Base-by-base conservation (phyloP, 306 rosid species). In the Nissolia schottii region DNA sequence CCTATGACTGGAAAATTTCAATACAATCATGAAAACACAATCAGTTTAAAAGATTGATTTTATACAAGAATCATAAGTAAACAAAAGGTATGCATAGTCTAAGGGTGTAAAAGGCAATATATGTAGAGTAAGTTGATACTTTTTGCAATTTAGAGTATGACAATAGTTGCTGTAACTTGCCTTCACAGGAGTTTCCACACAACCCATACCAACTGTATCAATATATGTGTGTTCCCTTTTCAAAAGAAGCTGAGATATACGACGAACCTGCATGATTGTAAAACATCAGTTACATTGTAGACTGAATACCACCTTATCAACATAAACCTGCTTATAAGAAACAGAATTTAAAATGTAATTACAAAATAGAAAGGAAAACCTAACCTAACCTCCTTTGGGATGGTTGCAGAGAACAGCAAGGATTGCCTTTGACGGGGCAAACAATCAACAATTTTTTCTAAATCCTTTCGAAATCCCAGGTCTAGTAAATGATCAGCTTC, bases 381-480 rank as follows among this genome's bases (percentile, higher is more conserved):
- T 64, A 68, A 67, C 73, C 75, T 51, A 68, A 89, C 98, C 97
- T 94, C 98, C 85, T 89, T 94, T 12, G 98, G 97, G 14, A 94
- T 79, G 62, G 98, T 94, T 54, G 97, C 91, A 73, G 98, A 87
- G 77, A 91, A 91, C 63, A 91, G 67, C 76, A 94, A 77, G 41
- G 97, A 89, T 74, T 91, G 98, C 78, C 97, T 83, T 68, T 46
- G 83, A 64, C 95, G 97, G 40, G 98, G 98, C 74, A 94, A 83
- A 79, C 98, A 94, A 80, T 94, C 98, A 81, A 88, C 90, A 57
- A 94, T 87, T 77, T 86, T 94, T 85, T 94, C 98, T 29, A 94
- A 62, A 78, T 89, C 97, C 79, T 86, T 91, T 58, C 98, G 89
- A 77, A 94, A 94, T 38, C 98, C 98, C 64, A 94, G 81, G 85